These are phyloP conservation scores for Ceratobasidium sp. DNA, from an alignment of 1,284 basidiomycete genomes.

Conservation along the genomic window DNA sequence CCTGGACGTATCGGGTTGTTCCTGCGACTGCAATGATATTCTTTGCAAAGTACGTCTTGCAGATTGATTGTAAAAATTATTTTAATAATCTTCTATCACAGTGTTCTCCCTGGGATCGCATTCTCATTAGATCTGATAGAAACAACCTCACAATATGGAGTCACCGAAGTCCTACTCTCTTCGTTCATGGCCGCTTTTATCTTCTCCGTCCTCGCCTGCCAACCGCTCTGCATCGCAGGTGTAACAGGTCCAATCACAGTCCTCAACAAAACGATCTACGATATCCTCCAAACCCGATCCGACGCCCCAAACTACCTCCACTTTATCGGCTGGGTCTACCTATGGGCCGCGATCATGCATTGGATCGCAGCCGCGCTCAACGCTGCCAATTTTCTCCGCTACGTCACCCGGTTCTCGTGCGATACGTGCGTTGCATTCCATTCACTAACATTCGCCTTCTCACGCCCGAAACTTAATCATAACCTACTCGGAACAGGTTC, in stretches of 20 bases:
- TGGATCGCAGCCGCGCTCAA: conserved; percentile 90
- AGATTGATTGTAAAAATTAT: no score
- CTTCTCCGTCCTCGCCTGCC: conserved; percentile 91
- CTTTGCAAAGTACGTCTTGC: conserved; percentile 74
- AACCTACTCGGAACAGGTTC: conserved; percentile 8
- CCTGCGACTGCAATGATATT: conserved; percentile 83
- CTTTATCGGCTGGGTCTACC: conserved; percentile 91
- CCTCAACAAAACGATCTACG: conserved; percentile 91
- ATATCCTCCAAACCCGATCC: conserved; percentile 73
- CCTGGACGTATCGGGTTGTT: conserved; percentile 88
- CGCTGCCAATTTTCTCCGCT: conserved; percentile 83
- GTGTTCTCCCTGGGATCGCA: conserved; percentile 90
- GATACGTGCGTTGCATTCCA: conserved; percentile 94
- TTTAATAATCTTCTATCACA: conserved; percentile 52
- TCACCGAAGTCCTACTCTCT: conserved; percentile 82
- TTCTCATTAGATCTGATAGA: conserved; percentile 95
- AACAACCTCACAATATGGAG: conserved; percentile 90
- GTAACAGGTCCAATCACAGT: conserved; percentile 96
- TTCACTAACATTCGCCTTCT: conserved; percentile 61
- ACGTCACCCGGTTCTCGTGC: conserved; percentile 92
- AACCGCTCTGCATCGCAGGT: conserved; percentile 93
- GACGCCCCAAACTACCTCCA: conserved; percentile 83
- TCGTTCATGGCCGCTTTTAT: conserved; percentile 92
- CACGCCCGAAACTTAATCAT: not conserved
- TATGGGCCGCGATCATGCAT: conserved; percentile 84